Evolutionary conservation across 352 stramenopile genomes (phyloP), one percentile per base, ranked within the genome.

Genomic region (Phytophthora pisi): DNA sequence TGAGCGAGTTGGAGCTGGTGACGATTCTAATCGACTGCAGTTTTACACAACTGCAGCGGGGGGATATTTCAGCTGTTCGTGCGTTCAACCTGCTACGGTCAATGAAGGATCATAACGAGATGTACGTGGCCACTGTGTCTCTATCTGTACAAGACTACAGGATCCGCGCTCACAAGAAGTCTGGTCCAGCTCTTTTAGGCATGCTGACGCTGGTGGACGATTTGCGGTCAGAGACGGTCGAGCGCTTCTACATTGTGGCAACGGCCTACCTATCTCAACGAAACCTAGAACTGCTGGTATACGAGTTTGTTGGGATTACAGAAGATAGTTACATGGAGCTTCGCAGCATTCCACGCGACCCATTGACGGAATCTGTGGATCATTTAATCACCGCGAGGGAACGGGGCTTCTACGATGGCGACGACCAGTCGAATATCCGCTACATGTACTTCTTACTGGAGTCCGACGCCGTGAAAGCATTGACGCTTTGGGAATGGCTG

Each of bases 401-500:
- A 9, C 43, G n/a, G 7, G 43, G 43, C 16, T 50, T 50, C 18
- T 26, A 26, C 8, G 18, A 50, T 4, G 43, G 43, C 6, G 43
- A 50, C 24, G 43, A 23, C n/a, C 43, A 50, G 18, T 50, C 43
- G 2, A 50, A 50, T n/a, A 26, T 45, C 8, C 43, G 43, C 43
- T 50, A 26, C 16, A 50, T 50, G 43, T 50, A 50, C n/a, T 26
- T 26, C 16, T 6, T 50, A 50, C 10, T 50, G 43, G 43, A 50
- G 15, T 26, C 18, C 8, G 43, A 50, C 38, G 11, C 16, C 5
- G 7, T 15, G 8, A 23, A 13, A 13, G 18, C 43, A 6, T 6
- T 50, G 43, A 15, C 43, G 3, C 4, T 9, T 13, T 50, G 43
- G 40, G 43, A 50, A 46, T 70, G 55, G 36, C 26, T 61, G 18